Percentiles rank a stretch among this genome's conserved stretches.
phyloP scores from a whole-genome alignment of 805 yeast genomes.

The Jamesozyma gamospora region DNA sequence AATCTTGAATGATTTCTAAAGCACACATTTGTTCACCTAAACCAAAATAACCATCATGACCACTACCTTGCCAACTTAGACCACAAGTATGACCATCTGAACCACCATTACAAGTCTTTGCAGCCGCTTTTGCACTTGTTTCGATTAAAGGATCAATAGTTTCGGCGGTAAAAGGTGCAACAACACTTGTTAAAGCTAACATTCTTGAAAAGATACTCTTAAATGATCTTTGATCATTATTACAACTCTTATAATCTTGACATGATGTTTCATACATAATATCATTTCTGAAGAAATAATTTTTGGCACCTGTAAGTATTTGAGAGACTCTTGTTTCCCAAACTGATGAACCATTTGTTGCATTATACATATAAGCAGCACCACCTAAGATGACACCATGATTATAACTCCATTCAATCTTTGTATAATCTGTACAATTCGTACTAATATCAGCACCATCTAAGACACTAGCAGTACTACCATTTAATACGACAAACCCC shows the following conservation, averaged over 20 bases:
- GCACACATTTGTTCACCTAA: slow-evolving; percentile 76
- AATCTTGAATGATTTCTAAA: slow-evolving; percentile 48
- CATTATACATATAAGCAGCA: slow-evolving; percentile 57
- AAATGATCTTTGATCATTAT: slow-evolving; percentile 70
- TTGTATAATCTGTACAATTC: slow-evolving; percentile 52
- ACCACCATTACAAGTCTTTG: slow-evolving; percentile 65
- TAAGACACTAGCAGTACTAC: slow-evolving; percentile 49
- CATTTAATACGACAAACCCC: slow-evolving; percentile 35
- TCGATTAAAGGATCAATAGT: slow-evolving; percentile 34
- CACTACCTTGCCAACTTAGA: slow-evolving; percentile 45
- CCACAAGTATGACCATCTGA: slow-evolving; percentile 71
- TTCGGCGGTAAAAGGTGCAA: slow-evolving; percentile 42
- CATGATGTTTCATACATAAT: slow-evolving; percentile 59
- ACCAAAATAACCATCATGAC: slow-evolving; percentile 60
- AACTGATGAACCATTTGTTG: slow-evolving; percentile 38
- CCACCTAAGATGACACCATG: slow-evolving; percentile 62
- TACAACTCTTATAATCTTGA: slow-evolving; percentile 40
- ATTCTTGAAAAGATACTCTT: slow-evolving; percentile 58
- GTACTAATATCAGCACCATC: slow-evolving; percentile 57
- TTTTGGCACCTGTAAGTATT: slow-evolving; percentile 37
- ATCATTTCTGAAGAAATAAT: slow-evolving; percentile 39
- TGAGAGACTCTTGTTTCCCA: slow-evolving; percentile 43
- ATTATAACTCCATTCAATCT: slow-evolving; percentile 56
- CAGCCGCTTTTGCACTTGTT: slow-evolving; percentile 57
- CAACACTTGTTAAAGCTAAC: slow-evolving; percentile 45